Evolutionary conservation across 257 asterid species (phyloP).

Genomic region (Thymus quinquecostatus): DNA sequence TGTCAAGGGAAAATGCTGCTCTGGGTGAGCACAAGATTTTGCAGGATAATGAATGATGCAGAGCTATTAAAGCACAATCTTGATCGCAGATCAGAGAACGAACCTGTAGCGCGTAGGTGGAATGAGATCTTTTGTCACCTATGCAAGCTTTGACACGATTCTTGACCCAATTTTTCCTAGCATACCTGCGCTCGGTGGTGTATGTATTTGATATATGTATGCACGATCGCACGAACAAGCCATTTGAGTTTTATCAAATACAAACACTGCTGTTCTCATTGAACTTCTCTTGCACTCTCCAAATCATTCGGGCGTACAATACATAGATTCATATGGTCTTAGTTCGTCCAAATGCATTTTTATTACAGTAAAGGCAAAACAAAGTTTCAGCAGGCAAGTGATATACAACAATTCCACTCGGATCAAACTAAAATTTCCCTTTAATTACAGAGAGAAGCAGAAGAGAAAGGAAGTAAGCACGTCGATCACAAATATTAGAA

Average conservation of each 20-base stretch:
- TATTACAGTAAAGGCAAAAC: background rate
- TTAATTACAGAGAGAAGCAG: background rate
- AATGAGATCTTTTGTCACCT: background rate
- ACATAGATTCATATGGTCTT: background rate
- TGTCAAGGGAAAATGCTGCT: slow-evolving; percentile 78
- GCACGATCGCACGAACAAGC: background rate
- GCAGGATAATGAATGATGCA: background rate
- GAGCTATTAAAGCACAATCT: background rate
- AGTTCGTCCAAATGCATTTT: background rate
- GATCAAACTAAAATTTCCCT: background rate
- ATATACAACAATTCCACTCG: background rate
- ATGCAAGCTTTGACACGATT: background rate
- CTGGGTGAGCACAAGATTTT: slow-evolving; percentile 39
- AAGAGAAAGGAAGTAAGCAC: background rate
- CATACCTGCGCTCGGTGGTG: background rate
- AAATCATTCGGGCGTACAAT: background rate
- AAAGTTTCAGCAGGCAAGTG: slow-evolving; percentile 1
- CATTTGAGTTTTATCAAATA: background rate
- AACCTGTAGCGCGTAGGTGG: background rate
- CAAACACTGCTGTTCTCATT: background rate
- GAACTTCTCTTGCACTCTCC: background rate
- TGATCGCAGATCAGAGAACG: background rate
- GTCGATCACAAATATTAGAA: background rate
- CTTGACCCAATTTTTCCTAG: background rate
- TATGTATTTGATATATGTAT: background rate